Evolutionary conservation across 495 filamentous ascomycete genomes (phyloP).

Genomic region (Talaromyces stipitatus): DNA sequence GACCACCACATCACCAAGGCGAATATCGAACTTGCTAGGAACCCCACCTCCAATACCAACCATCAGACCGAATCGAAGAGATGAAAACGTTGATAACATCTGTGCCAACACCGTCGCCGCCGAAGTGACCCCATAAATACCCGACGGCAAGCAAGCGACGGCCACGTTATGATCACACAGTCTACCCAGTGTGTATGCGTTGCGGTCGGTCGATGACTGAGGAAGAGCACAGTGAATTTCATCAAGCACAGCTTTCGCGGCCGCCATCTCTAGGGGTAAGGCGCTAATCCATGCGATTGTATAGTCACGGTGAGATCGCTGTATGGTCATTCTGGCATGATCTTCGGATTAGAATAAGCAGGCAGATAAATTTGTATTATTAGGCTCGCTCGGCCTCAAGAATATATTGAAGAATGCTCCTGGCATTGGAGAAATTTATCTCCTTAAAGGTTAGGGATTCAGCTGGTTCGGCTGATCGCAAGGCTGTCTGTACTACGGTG

Average conservation of each 20-base stretch:
- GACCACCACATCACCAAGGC: constrained; percentile 39
- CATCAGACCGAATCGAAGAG: constrained; percentile 30
- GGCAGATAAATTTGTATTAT: too few relatives aligned
- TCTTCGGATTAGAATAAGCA: too few relatives aligned
- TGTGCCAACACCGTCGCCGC: constrained; percentile 23
- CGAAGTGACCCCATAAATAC: constrained; percentile 13
- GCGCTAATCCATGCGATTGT: constrained; percentile 25
- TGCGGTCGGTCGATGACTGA: constrained; percentile 17
- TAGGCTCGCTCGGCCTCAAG: too few relatives aligned
- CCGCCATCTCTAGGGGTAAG: constrained; percentile 23
- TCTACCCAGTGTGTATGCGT: constrained; percentile 26
- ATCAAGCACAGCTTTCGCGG: constrained; percentile 28
- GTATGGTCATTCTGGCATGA: too few relatives aligned
- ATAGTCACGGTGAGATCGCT: constrained; percentile 17
- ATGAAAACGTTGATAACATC: constrained; percentile 24
- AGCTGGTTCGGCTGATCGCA: too few relatives aligned
- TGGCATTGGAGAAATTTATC: too few relatives aligned
- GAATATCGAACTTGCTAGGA: constrained; percentile 24
- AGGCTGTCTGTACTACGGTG: too few relatives aligned
- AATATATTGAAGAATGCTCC: too few relatives aligned
- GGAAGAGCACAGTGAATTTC: constrained; percentile 14
- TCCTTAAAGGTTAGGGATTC: too few relatives aligned
- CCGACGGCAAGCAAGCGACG: constrained; percentile 20
- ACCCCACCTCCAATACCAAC: constrained; percentile 33
- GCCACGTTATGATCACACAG: constrained; percentile 25